These are phyloP conservation scores for Ceratobasidium sp. DNA, from an alignment of 1,284 basidiomycete genomes.

Conservation along the genomic window DNA sequence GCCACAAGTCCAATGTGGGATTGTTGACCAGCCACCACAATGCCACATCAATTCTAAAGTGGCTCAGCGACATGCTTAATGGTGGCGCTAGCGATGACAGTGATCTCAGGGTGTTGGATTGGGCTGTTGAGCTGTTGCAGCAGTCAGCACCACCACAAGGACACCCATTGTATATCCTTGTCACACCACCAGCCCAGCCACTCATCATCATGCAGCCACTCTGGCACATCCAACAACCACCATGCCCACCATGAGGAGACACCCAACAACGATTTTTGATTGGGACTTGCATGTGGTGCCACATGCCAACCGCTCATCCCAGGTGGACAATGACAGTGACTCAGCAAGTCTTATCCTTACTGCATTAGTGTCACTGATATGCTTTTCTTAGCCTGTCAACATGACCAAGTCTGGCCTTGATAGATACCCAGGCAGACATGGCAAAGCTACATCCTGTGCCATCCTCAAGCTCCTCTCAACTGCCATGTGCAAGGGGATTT, in stretches of 20 bases:
- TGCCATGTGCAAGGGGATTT: neutral
- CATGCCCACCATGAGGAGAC: neutral
- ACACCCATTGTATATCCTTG: no score
- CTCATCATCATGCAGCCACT: neutral
- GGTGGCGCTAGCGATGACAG: neutral
- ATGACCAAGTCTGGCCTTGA: neutral
- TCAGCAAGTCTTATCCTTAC: neutral
- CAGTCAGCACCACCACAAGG: no score
- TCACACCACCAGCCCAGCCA: neutral
- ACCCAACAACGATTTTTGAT: no score
- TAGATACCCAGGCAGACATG: neutral
- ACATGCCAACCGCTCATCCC: neutral
- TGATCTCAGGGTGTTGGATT: neutral
- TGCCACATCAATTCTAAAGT: no score
- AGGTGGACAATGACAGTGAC: neutral
- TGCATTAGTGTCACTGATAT: neutral
- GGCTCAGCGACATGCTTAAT: neutral
- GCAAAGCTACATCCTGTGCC: neutral
- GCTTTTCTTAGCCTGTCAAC: neutral
- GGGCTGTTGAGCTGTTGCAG: neutral
- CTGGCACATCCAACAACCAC: neutral
- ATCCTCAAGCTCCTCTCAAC: neutral
- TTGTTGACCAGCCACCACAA: no score
- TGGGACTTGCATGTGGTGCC: neutral
- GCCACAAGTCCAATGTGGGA: no score